Conservation (phyloP, 495 filamentous ascomycete genomes). For the Daldinia decipiens region DNA sequence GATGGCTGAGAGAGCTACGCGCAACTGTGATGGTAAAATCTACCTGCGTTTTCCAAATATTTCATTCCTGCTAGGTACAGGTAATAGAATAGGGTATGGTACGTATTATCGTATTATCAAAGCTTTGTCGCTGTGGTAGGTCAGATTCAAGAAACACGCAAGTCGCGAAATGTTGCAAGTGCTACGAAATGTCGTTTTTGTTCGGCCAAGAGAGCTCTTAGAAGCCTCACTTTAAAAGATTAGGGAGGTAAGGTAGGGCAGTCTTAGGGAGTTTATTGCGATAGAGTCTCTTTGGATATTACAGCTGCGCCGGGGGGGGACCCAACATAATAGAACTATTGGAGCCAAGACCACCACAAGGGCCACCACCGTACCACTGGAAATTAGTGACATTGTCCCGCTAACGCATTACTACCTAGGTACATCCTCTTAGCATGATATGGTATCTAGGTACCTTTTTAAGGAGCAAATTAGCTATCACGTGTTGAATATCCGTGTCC, state of each 20-base stretch:
- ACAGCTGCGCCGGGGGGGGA: neutral
- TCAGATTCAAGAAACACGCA: conserved; percentile 34
- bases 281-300: conserved; percentile 7
- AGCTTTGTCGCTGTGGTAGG: conserved; percentile 16
- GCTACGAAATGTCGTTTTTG: conserved; percentile 24
- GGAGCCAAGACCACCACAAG: conserved; percentile 28
- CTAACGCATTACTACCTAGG: neutral
- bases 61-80: conserved; percentile 23
- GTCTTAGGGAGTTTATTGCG: conserved; percentile 31
- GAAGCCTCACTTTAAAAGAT: conserved; percentile 28
- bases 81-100: neutral
- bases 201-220: conserved; percentile 30
- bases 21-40: conserved; percentile 29
- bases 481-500: conserved; percentile 31
- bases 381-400: conserved; percentile 37
- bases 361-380: conserved; percentile 33
- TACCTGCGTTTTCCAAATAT: conserved; percentile 32
- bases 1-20: conserved; percentile 35
- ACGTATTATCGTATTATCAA: conserved; percentile 15
- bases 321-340: conserved; percentile 32
- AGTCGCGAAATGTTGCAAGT: conserved; percentile 30
- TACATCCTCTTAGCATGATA: neutral
- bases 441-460: conserved; percentile 9
- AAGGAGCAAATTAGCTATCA: conserved; percentile 37
- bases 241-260: neutral